A percentile compares a stretch with the other conserved stretches of the same genome.
These are phyloP conservation scores for Aureobasidium sp. DNA, from an alignment of 2,329 filamentous ascomycete species.

Conservation along the genomic window DNA sequence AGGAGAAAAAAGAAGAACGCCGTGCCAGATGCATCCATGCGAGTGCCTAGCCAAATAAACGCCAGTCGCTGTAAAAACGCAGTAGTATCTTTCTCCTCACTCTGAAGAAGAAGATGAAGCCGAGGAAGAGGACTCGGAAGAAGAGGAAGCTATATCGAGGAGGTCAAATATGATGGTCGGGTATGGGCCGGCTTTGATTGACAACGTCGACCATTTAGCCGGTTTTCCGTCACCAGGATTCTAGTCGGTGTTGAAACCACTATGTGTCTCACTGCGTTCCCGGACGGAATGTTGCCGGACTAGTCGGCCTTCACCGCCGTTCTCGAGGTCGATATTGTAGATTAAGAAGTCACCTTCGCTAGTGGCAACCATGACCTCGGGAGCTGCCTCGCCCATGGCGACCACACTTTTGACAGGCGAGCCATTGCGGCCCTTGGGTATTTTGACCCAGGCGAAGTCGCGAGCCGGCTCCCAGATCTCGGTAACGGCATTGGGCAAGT, in stretches of 20 bases:
- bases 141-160: neutral
- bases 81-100: neutral
- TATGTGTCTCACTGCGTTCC: slow-evolving; percentile 15
- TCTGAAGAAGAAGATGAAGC: neutral
- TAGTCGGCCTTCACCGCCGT: slow-evolving; percentile 84
- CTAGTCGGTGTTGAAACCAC: slow-evolving; percentile 14
- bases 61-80: neutral
- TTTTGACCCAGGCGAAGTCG: slow-evolving; percentile 94
- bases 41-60: neutral
- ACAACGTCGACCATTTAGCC: neutral
- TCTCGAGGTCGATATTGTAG: slow-evolving; percentile 90
- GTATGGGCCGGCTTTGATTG: neutral
- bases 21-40: neutral
- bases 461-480: slow-evolving; percentile 96
- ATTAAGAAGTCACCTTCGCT: slow-evolving; percentile 93
- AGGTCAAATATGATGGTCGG: neutral
- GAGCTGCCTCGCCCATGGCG: slow-evolving; percentile 88
- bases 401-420: slow-evolving; percentile 78
- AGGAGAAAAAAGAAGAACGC: neutral
- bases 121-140: neutral
- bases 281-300: slow-evolving; percentile 61
- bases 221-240: neutral
- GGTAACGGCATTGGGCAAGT: slow-evolving; percentile 85
- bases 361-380: slow-evolving; percentile 96
- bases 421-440: slow-evolving; percentile 57